These are phyloP conservation scores for Ogataea pignaliae DNA, from an alignment of 805 yeast species.

Conservation along the genomic window DNA sequence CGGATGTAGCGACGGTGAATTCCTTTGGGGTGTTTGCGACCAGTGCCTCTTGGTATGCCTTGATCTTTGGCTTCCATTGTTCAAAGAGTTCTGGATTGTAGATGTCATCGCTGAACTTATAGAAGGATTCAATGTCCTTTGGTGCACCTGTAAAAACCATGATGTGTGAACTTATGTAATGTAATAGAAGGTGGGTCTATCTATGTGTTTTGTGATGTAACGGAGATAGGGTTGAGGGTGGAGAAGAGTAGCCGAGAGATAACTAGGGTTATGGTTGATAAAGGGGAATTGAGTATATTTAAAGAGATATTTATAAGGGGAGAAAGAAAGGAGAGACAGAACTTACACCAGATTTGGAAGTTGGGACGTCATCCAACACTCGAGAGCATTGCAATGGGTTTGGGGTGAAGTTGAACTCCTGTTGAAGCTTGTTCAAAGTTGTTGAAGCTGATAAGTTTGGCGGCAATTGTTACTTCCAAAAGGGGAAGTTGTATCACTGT, in stretches of 20 bases:
- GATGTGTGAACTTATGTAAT: not conserved
- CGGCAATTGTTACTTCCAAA: too few species aligned
- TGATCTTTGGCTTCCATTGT: conserved; percentile 44
- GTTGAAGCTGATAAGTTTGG: too few species aligned
- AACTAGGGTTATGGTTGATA: too few species aligned
- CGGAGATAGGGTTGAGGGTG: not conserved
- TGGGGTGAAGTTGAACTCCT: too few species aligned
- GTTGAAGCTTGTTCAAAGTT: too few species aligned
- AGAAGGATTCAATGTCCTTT: conserved; percentile 21
- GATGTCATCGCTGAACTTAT: conserved; percentile 29
- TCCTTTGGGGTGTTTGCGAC: conserved; percentile 22
- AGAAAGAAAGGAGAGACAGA: too few species aligned
- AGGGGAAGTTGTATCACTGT: too few species aligned
- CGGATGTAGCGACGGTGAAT: conserved; percentile 27
- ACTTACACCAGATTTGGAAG: too few species aligned
- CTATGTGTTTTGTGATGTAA: not conserved
- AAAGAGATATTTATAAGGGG: too few species aligned
- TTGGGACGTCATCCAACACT: too few species aligned
- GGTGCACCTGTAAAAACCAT: conserved; percentile 26
- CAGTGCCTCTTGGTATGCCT: conserved; percentile 33
- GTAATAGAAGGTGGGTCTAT: not conserved
- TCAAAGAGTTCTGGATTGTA: conserved; percentile 37
- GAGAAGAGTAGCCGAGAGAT: not conserved
- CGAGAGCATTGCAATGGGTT: too few species aligned
- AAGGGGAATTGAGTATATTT: too few species aligned